These are phyloP conservation scores for Fusarium sp. DNA, from an alignment of 2,329 filamentous ascomycete species.

Conservation along the genomic window DNA sequence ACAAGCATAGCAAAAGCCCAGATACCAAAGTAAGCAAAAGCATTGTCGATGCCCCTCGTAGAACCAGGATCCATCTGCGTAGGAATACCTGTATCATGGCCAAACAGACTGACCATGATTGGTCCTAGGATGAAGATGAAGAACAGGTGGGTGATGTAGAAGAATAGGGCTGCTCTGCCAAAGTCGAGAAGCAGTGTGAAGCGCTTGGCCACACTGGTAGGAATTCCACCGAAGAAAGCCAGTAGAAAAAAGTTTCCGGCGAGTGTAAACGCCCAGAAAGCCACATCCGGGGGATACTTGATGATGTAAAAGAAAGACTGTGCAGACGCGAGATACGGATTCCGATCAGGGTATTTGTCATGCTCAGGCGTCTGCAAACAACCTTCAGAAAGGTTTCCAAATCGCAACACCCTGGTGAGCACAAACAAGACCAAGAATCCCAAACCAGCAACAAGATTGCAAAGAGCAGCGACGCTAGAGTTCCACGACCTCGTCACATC, in stretches of 20 bases:
- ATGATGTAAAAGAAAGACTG: conserved; percentile 60
- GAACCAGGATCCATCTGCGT: conserved; percentile 44
- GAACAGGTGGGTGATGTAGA: conserved; percentile 57
- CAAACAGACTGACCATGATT: conserved; percentile 48
- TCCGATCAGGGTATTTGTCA: conserved; percentile 43
- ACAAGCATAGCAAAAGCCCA: conserved; percentile 52
- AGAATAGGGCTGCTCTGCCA: conserved; percentile 61
- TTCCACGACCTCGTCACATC: conserved; percentile 50
- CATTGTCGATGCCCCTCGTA: conserved; percentile 51
- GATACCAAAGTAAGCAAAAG: conserved; percentile 53
- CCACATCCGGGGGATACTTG: conserved; percentile 62
- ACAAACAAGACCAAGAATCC: conserved; percentile 55
- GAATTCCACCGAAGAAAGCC: conserved; percentile 52
- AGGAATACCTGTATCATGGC: conserved; percentile 48
- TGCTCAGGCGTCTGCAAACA: conserved; percentile 58
- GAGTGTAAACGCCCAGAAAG: conserved; percentile 58
- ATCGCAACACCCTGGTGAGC: conserved; percentile 54
- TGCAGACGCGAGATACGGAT: conserved; percentile 57
- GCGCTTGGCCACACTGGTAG: conserved; percentile 45
- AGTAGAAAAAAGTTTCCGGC: conserved; percentile 55
- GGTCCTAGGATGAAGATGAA: conserved; percentile 47
- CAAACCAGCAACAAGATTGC: conserved; percentile 47
- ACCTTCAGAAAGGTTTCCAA: conserved; percentile 59
- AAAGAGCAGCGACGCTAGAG: conserved; percentile 40
- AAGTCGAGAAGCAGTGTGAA: conserved; percentile 56